Percentiles rank a stretch among this genome's conserved stretches.
Evolutionary conservation across 1,284 basidiomycete species (phyloP).

Genomic region (Dichomitus squalens): DNA sequence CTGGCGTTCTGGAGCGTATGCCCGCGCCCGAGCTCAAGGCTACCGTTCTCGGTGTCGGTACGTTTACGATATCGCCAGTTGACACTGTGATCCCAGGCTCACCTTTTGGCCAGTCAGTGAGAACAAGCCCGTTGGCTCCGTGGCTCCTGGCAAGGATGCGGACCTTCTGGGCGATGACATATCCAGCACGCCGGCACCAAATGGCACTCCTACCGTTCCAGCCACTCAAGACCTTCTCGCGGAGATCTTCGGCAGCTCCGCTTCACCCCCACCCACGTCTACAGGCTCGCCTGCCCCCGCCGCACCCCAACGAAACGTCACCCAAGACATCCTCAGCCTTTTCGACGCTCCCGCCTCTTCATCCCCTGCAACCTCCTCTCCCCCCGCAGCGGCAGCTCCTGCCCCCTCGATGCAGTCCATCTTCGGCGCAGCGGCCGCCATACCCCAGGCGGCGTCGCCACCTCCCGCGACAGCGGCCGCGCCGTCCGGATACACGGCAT

Average conservation of each 20-base stretch:
- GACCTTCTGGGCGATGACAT: conserved; percentile 69
- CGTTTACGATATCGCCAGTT: conserved; percentile 33
- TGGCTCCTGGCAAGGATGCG: conserved; percentile 76
- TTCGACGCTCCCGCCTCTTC: conserved; percentile 60
- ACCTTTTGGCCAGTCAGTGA: conserved; percentile 72
- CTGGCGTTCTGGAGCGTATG: conserved; percentile 98
- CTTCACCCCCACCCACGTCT: conserved; percentile 44
- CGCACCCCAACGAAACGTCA: conserved; percentile 58
- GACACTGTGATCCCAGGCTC: neutral
- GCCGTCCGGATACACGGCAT: conserved; percentile 81
- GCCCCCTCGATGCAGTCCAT: conserved; percentile 26
- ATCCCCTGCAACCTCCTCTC: conserved; percentile 43
- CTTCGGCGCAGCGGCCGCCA: conserved; percentile 30
- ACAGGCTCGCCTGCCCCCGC: conserved; percentile 40
- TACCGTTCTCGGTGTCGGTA: conserved; percentile 89
- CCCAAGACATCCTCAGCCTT: conserved; percentile 91
- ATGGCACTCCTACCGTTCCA: conserved; percentile 47
- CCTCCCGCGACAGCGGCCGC: conserved; percentile 46
- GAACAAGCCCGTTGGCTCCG: conserved; percentile 91
- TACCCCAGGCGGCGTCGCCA: conserved; percentile 40
- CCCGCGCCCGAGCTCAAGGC: conserved; percentile 95
- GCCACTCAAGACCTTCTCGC: conserved; percentile 90
- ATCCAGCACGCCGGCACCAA: conserved; percentile 39
- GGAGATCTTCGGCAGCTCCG: conserved; percentile 84
- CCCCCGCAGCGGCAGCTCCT: conserved; percentile 38